These are phyloP conservation scores for Parsonsia alboflavescens DNA, from an alignment of 257 asterid genomes.

Conservation along the genomic window DNA sequence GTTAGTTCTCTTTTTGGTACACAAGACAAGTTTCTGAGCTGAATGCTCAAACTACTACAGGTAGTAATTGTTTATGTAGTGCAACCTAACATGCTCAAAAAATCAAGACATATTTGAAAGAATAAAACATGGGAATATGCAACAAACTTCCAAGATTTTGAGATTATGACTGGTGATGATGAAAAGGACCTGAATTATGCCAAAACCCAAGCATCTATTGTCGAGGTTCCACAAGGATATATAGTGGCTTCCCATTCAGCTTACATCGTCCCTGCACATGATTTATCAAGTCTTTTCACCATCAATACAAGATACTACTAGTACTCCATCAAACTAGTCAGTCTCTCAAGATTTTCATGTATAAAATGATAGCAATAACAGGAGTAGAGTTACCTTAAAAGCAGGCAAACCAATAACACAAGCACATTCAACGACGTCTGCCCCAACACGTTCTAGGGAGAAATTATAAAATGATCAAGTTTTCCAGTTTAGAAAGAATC, in stretches of 20 bases:
- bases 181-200: constrained; percentile 5
- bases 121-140: not conserved
- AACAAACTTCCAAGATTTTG: not conserved
- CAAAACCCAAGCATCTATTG: constrained; percentile 12
- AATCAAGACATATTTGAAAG: not conserved
- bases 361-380: not conserved
- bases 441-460: constrained; percentile 55
- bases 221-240: constrained; percentile 76
- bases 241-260: constrained; percentile 66
- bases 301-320: no score
- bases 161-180: not conserved
- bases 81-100: not conserved
- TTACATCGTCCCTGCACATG: constrained; percentile 45
- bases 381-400: constrained; percentile 44
- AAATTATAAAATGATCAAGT: not conserved
- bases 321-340: not conserved
- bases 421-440: constrained; percentile 73
- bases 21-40: not conserved
- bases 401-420: constrained; percentile 78
- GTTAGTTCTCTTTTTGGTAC: no score
- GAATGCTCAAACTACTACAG: not conserved
- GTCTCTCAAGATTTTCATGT: not conserved
- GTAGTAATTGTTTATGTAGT: not conserved
- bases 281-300: not conserved
- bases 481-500: not conserved